phyloP scores from a whole-genome alignment of 805 yeast genomes.

The Candida orba region DNA sequence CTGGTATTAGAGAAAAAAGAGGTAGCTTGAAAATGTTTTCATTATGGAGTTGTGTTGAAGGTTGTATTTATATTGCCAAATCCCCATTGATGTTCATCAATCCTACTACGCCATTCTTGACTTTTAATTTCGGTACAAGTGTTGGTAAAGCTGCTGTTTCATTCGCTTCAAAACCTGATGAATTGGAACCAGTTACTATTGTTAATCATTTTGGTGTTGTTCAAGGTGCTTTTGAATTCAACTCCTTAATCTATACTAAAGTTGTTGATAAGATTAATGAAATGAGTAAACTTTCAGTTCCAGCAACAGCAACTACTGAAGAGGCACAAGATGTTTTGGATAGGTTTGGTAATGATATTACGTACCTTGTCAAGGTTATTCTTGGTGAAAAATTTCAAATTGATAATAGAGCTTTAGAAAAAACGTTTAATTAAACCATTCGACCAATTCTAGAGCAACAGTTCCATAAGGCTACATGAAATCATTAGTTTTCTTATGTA shows the following conservation, averaged over 20 bases:
- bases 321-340: conserved; percentile 2
- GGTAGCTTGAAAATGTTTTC: conserved; percentile 8
- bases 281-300: conserved; percentile 5
- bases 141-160: conserved; percentile 12
- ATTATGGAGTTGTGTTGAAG: conserved; percentile 9
- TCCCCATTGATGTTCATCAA: conserved; percentile 5
- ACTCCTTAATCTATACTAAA: background rate
- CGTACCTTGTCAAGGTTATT: conserved; percentile 1
- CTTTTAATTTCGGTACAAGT: conserved; percentile 10
- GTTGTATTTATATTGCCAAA: background rate
- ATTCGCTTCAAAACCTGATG: background rate
- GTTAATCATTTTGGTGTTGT: conserved; percentile 6
- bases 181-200: conserved; percentile 1
- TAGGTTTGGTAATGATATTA: background rate
- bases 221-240: conserved; percentile 6
- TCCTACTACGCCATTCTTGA: conserved; percentile 4
- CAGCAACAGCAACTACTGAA: conserved; percentile 4
- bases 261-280: conserved; percentile 2
- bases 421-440: background rate
- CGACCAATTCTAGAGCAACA: background rate
- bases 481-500: no score
- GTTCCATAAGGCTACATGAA: no score
- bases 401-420: background rate
- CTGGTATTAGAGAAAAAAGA: conserved; percentile 11
- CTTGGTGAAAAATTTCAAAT: conserved; percentile 5